Evolutionary conservation across 2,329 filamentous ascomycete genomes (phyloP), one percentile per base, ranked within the genome.

Genomic region (Ophiosphaerella herpotricha): DNA sequence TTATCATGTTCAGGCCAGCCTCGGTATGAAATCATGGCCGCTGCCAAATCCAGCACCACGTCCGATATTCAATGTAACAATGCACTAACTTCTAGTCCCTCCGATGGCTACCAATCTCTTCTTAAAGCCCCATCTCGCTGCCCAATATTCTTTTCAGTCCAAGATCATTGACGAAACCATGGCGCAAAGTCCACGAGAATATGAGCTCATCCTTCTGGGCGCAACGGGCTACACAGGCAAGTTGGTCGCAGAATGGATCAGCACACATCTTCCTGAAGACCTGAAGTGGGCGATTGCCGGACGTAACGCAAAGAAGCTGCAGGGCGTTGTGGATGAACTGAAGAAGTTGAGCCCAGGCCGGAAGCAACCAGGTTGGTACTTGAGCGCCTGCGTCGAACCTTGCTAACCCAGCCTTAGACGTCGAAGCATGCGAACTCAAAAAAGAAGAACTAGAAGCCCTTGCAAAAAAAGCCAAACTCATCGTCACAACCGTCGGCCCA

Each of bases 211-310:
- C 37, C 76, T 90, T 31, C 78, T 88, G 16, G 87, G 87, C 23
- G 85, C 87, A 8, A 87, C 82, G 69, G 92, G 92, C 24, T 96
- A 95, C 74, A 97, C 92, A 0, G 92, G 92, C 34, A 86, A 84
- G 58, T 80, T 89, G 60, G 85, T 85, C 2, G 86, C 87, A 24
- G 86, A 95, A 70, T 85, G 94, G 72, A 87, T 96, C 64, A 80
- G 85, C 44, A 80, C 80, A 12, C 76, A 83, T 57, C 78, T 91
- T 1, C 88, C 91, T 0, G 90, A 88, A 14, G 83, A 90, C 68
- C 73, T 96, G 54, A 91, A 85, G 77, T 97, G 92, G 92, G 92
- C 90, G 12, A 79, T 97, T 47, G 90, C 91, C 39, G 92, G 92
- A 26, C 88, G 92, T 23, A 92, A 89, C n/a, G 77, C 81, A 41